Base-by-base conservation (phyloP, 1,284 basidiomycete species). In the Rhodotorula sp. region DNA sequence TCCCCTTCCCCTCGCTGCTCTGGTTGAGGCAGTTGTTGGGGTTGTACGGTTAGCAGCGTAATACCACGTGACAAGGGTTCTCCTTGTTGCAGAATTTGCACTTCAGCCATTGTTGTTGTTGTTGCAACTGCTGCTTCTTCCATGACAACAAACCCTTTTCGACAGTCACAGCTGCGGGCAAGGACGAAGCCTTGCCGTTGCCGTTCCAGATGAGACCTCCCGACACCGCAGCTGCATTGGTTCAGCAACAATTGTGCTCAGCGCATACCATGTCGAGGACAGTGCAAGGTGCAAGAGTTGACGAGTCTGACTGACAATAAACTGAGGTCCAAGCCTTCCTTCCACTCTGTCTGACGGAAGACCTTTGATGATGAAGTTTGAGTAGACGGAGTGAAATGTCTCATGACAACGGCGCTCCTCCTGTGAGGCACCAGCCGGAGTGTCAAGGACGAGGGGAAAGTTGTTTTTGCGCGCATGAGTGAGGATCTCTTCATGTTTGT, bases 31-130 rank as follows among this genome's bases (percentile, higher is more conserved):
- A 18, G 40, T 44, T 44, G 40, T 47, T 30, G n/a, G 44, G 58
- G 10, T 59, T 59, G n/a, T 30, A 28, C 40, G 58, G 58, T 18
- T 59, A 47, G 46, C 58, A 59, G n/a, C 7, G n/a, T 31, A 51
- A 47, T 4, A 47, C 28, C 26, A 44, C 4, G 31, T 60, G 59
- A 18, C 28, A 28, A 47, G 59, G 22, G 34, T 28, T 28, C 15
- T 47, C 31, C 20, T 30, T 9, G 22, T 60, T 24, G 48, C 59
- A 52, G 59, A 53, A 26, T 15, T 44, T 26, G 50, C 59, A 62
- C 31, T 55, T 55, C 31, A 10, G 34, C 28, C 22, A 7, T 28
- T 20, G 34, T 10, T 34, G 34, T 10, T 7, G 4, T 34, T 34
- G 22, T 8, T 10, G 11, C 16, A 9, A 8, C 22, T 37, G 54